A percentile compares a stretch with the other conserved stretches of the same genome.
Evolutionary conservation across 139 green algal species (phyloP).

Genomic region (Raphidocelis subcapitata): DNA sequence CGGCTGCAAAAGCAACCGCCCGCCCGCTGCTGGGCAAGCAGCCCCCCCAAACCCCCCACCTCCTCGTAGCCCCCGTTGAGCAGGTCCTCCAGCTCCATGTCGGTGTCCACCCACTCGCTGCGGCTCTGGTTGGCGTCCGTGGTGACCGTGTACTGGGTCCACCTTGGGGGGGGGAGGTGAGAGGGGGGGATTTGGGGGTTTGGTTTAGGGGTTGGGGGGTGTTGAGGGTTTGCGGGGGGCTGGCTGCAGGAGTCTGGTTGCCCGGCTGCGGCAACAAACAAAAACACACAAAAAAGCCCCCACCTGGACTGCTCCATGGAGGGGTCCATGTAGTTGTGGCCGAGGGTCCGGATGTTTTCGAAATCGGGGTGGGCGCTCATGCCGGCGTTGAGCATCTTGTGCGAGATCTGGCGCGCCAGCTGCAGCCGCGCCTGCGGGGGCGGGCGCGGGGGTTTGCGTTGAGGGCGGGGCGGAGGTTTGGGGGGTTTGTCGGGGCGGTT

Average conservation of each 20-base stretch:
- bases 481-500: no score
- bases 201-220: no score
- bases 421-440: background rate
- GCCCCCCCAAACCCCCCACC: conserved; percentile 13
- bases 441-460: no score
- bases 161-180: background rate
- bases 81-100: conserved; percentile 62
- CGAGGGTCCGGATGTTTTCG: conserved; percentile 49
- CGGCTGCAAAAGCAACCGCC: background rate
- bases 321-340: conserved; percentile 39
- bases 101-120: conserved; percentile 44
- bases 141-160: conserved; percentile 21
- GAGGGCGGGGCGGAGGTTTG: no score
- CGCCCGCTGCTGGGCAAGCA: background rate
- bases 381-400: conserved; percentile 56
- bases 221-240: background rate
- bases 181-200: no score
- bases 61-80: conserved; percentile 58
- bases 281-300: conserved; percentile 17
- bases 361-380: conserved; percentile 58
- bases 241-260: background rate
- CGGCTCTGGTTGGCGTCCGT: conserved; percentile 40
- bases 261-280: no score
- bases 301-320: conserved; percentile 51
- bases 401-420: conserved; percentile 47